Conservation (phyloP, 345 rosid genomes). For the Syzygium oleosum region DNA sequence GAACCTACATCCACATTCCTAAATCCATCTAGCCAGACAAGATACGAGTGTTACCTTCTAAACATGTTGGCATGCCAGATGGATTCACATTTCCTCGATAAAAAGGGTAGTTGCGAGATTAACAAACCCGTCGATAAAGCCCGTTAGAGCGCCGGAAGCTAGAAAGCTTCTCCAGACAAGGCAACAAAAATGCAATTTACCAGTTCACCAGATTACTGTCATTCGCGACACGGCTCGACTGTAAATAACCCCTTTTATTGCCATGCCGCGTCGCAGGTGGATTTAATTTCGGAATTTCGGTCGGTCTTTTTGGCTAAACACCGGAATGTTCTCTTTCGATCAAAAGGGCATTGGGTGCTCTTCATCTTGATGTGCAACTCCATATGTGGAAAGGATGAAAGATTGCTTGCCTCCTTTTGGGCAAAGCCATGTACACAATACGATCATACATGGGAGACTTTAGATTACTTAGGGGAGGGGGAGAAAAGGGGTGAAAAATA, state of each 20-base stretch:
- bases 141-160: neutral
- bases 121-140: neutral
- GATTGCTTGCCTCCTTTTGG: neutral
- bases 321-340: neutral
- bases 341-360: neutral
- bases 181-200: neutral
- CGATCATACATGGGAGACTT: neutral
- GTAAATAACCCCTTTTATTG: neutral
- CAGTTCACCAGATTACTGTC: neutral
- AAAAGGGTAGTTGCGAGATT: neutral
- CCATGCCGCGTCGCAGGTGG: neutral
- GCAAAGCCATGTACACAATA: neutral
- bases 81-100: neutral
- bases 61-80: accelerated
- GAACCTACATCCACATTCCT: neutral
- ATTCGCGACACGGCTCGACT: neutral
- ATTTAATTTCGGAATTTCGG: neutral
- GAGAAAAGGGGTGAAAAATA: neutral
- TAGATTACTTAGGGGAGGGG: neutral
- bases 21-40: neutral
- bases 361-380: neutral
- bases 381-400: neutral
- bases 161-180: neutral
- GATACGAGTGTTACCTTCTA: neutral
- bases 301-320: neutral